Evolutionary conservation across 108 stramenopile species (phyloP).

Genomic region (Heterococcus sp.): DNA sequence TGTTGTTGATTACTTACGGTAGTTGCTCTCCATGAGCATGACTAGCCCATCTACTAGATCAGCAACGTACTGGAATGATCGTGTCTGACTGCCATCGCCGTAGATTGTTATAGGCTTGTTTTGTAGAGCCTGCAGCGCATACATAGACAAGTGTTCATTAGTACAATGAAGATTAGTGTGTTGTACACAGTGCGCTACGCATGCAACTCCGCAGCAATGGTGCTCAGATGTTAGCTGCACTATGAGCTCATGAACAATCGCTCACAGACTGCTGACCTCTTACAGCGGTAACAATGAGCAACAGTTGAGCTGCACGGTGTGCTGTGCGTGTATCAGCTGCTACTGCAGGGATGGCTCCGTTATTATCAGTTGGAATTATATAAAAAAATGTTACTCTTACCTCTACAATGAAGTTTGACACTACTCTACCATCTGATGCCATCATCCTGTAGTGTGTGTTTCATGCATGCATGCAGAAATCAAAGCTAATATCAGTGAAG

Average conservation of each 20-base stretch:
- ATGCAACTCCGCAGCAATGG: neutral
- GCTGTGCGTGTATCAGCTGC: too few species aligned
- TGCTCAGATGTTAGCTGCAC: too few species aligned
- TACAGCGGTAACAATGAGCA: too few species aligned
- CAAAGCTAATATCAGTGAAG: too few species aligned
- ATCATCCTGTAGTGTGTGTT: neutral
- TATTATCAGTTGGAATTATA: too few species aligned
- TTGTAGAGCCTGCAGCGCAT: conserved; percentile 75
- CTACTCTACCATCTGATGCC: conserved; percentile 12
- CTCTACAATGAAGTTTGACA: conserved; percentile 52
- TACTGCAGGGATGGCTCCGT: too few species aligned
- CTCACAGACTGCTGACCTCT: too few species aligned
- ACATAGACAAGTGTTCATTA: too few species aligned
- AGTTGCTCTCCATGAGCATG: conserved; percentile 88
- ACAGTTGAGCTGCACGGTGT: too few species aligned
- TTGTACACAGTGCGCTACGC: neutral
- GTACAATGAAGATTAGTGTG: neutral
- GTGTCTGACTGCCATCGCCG: conserved; percentile 87
- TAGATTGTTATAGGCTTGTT: conserved; percentile 94
- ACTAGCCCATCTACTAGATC: conserved; percentile 96
- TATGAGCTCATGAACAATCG: too few species aligned
- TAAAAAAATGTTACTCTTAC: too few species aligned
- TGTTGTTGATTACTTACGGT: too few species aligned
- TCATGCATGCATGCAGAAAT: neutral
- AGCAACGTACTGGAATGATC: conserved; percentile 95